Percentiles rank a stretch among this genome's conserved stretches.
phyloP scores from a whole-genome alignment of 2,329 filamentous ascomycete genomes.

The Teratosphaeriaceae sp. region DNA sequence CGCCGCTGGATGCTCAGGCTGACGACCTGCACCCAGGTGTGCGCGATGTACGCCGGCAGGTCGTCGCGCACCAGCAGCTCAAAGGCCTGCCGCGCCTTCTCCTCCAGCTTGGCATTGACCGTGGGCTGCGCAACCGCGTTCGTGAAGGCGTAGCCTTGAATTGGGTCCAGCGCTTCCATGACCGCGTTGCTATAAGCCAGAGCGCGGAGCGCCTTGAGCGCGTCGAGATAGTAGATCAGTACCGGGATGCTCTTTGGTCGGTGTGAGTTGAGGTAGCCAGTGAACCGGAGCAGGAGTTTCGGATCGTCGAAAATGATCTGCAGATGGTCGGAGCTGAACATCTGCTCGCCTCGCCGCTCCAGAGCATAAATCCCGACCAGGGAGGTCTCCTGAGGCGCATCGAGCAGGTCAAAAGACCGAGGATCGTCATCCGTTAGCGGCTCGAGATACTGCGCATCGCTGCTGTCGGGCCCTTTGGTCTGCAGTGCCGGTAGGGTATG shows the following conservation, averaged over 20 bases:
- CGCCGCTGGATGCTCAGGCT: conserved; percentile 61
- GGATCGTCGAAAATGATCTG: conserved; percentile 59
- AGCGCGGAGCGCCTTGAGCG: conserved; percentile 62
- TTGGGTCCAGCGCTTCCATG: conserved; percentile 51
- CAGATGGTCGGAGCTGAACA: conserved; percentile 62
- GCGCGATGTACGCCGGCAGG: conserved; percentile 64
- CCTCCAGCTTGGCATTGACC: conserved; percentile 52
- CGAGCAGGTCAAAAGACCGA: conserved; percentile 48
- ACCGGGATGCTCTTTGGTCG: conserved; percentile 58
- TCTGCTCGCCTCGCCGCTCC: conserved; percentile 56
- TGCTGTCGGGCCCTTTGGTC: conserved; percentile 34
- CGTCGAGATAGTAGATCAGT: conserved; percentile 65
- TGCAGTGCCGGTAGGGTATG: conserved; percentile 37
- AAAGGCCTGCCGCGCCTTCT: conserved; percentile 60
- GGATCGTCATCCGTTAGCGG: conserved; percentile 48
- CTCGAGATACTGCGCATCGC: conserved; percentile 37
- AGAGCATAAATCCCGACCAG: conserved; percentile 44
- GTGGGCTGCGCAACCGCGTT: conserved; percentile 45
- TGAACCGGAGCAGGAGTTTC: conserved; percentile 58
- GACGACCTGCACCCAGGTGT: conserved; percentile 63
- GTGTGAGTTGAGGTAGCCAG: conserved; percentile 55
- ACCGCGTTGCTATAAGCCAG: conserved; percentile 66
- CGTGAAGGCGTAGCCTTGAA: conserved; percentile 52
- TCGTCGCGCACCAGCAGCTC: conserved; percentile 59
- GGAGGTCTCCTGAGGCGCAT: conserved; percentile 27